A percentile compares a stretch with the other conserved stretches of the same genome.
These are phyloP conservation scores for Lomentospora prolificans DNA, from an alignment of 2,329 filamentous ascomycete species.

Conservation along the genomic window DNA sequence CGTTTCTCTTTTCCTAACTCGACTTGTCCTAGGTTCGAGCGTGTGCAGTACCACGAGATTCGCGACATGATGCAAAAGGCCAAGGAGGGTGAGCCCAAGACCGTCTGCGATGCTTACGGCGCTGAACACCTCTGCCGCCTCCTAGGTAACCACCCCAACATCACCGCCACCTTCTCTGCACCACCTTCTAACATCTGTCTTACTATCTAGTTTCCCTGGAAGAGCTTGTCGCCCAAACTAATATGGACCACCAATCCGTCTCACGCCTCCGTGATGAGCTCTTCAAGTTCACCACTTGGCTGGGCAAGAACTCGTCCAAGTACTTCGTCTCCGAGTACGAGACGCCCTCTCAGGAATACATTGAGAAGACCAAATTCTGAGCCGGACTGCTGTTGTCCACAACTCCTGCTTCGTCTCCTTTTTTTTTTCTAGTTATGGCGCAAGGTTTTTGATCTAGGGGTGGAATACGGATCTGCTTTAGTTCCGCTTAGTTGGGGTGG, in stretches of 20 bases:
- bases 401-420: not conserved
- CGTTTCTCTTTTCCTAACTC: not conserved
- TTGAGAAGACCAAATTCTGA: constrained; percentile 32
- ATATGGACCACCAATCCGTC: constrained; percentile 91
- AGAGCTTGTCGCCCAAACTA: constrained; percentile 91
- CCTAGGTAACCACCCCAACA: constrained; percentile 50
- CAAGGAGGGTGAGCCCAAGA: constrained; percentile 59
- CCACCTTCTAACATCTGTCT: not conserved
- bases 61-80: constrained; percentile 58
- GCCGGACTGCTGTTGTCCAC: not conserved
- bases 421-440: not conserved
- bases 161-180: not conserved
- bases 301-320: constrained; percentile 62
- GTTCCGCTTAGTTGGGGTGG: not conserved
- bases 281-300: constrained; percentile 74
- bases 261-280: constrained; percentile 83
- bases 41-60: constrained; percentile 74
- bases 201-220: constrained; percentile 51
- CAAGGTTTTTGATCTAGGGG: not conserved
- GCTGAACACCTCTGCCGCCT: constrained; percentile 85
- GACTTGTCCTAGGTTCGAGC: constrained; percentile 59
- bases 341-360: constrained; percentile 59
- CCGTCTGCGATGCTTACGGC: constrained; percentile 74
- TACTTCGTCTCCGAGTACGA: constrained; percentile 77
- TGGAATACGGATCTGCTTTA: not conserved